Percentiles rank a stretch among this genome's conserved stretches.
These are phyloP conservation scores for Cordia subcordata DNA, from an alignment of 257 asterid species.

Conservation along the genomic window DNA sequence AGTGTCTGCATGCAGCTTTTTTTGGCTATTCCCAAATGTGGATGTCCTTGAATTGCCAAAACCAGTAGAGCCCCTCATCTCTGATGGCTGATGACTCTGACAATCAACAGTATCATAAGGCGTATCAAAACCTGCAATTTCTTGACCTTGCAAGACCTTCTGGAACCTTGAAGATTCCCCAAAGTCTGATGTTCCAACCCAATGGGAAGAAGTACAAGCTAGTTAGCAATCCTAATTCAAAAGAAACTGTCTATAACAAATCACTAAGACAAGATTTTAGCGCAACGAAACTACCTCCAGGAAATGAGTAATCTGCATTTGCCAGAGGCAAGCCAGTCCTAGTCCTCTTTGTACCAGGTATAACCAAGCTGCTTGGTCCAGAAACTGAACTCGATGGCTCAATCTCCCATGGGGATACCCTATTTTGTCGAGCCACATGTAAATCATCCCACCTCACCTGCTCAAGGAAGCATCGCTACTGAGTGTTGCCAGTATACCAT, in stretches of 20 bases:
- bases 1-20: conserved; percentile 33
- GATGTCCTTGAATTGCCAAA: conserved; percentile 28
- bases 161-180: conserved; percentile 81
- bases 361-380: conserved; percentile 51
- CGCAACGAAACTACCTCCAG: conserved; percentile 39
- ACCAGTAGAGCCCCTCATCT: conserved; percentile 43
- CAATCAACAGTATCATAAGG: conserved; percentile 38
- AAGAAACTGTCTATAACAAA: background rate
- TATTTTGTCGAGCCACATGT: conserved; percentile 58
- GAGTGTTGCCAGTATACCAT: background rate
- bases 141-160: conserved; percentile 99
- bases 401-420: conserved; percentile 99
- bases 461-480: conserved; percentile 8
- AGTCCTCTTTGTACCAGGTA: conserved; percentile 72
- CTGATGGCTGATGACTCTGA: conserved; percentile 40
- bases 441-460: conserved; percentile 98
- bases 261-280: too few relatives aligned
- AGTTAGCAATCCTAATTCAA: conserved; percentile 1
- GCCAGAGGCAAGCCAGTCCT: conserved; percentile 55
- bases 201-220: conserved; percentile 38
- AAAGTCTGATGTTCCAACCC: conserved; percentile 56
- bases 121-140: conserved; percentile 57
- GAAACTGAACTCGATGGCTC: conserved; percentile 61
- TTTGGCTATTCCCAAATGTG: conserved; percentile 21
- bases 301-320: conserved; percentile 46